Evolutionary conservation across 306 rosid genomes (phyloP), one percentile per base, ranked within the genome.

Genomic region (Elaeagnus macrophylla): DNA sequence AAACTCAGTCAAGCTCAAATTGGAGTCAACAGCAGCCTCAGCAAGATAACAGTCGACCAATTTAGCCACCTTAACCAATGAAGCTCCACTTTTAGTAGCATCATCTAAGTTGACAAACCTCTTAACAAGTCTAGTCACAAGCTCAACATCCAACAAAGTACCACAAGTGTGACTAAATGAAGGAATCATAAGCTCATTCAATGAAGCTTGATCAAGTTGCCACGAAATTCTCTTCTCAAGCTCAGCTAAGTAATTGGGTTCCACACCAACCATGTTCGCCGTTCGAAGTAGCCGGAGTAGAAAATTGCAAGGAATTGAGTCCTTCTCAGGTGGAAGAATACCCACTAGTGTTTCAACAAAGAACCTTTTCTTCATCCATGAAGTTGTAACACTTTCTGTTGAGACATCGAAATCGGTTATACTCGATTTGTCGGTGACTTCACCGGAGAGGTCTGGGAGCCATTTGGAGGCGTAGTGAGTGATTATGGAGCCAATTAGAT

Each of bases 381-480:
- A 72, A n/a, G 69, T 62, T 0, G 97, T 86, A 10, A 64, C 79
- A 49, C 79, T 80, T 55, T 84, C 89, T 0, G 89, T 79, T 0
- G 89, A 76, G 10, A 79, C 89, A 14, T 75, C 65, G 14, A 72
- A 68, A 37, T 69, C 64, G 0, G 76, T 73, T 1, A 64, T 54
- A 37, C 66, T 51, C 10, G 64, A 71, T 3, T 54, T 61, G 10
- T 56, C 37, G 42, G 61, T 12, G 18, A 39, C 8, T 52, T 67
- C 70, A 0, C 35, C 74, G 13, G 87, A 81, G 62, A 91, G 72
- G 37, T 91, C 95, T 1, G 99, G 99, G 19, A 91, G 93, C 99
- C 99, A 91, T 70, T 82, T 87, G 55, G 86, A 78, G 46, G 99
- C 96, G 39, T 86, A 86, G 65, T 91, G 99, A 37, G 94, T 77